A percentile compares a stretch with the other conserved stretches of the same genome.
Conservation (phyloP, 306 rosid genomes). For the Glycine latifolia region DNA sequence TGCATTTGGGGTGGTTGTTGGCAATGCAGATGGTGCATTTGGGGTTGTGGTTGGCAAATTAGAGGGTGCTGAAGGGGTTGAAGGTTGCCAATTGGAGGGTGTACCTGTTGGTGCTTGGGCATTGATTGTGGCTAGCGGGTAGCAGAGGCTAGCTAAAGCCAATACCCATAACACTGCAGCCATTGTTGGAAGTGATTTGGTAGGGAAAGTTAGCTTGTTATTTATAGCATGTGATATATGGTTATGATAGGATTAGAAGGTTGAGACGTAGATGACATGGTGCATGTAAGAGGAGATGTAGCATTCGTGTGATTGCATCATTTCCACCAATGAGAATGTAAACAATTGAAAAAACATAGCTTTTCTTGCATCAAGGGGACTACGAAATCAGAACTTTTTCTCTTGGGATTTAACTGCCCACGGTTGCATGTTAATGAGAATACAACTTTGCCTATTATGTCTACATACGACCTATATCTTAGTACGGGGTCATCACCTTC, state of each 20-base stretch:
- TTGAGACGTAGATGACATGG: slow-evolving; percentile 37
- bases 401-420: slow-evolving; percentile 8
- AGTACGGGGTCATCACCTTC: slow-evolving; percentile 37
- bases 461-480: slow-evolving; percentile 43
- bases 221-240: slow-evolving; percentile 44
- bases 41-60: neutral
- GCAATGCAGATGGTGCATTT: neutral
- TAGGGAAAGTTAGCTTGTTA: slow-evolving; percentile 22
- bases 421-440: slow-evolving; percentile 42
- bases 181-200: slow-evolving; percentile 47
- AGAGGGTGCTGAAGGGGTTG: neutral
- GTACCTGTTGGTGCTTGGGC: slow-evolving; percentile 42
- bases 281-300: slow-evolving; percentile 49
- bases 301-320: slow-evolving; percentile 53
- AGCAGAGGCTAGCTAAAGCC: slow-evolving; percentile 47
- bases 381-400: slow-evolving; percentile 8
- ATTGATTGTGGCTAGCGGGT: slow-evolving; percentile 36
- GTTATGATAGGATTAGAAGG: slow-evolving; percentile 34
- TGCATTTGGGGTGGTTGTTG: neutral
- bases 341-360: neutral
- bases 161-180: slow-evolving; percentile 45
- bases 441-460: slow-evolving; percentile 43
- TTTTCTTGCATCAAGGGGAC: neutral
- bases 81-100: slow-evolving; percentile 1
- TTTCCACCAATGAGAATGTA: slow-evolving; percentile 38